Evolutionary conservation across 1,284 basidiomycete species (phyloP).

Genomic region (Pulveroboletus sp.): DNA sequence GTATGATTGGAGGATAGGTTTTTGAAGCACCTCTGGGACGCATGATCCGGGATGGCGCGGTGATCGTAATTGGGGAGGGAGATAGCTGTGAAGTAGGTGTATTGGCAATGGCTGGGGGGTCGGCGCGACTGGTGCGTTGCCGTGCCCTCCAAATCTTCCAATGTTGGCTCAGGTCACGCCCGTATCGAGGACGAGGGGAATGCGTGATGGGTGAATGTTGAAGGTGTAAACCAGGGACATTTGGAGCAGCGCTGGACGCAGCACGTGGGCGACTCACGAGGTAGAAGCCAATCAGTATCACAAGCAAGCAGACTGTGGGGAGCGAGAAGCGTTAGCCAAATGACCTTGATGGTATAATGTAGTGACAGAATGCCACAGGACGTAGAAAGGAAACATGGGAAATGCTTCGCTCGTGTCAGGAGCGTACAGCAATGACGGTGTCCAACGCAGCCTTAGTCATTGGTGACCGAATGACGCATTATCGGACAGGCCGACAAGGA

Average conservation of each 20-base stretch:
- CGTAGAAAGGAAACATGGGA: neutral
- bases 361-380: no score
- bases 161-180: constrained; percentile 4
- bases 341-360: neutral
- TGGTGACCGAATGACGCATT: neutral
- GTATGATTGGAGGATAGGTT: neutral
- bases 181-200: constrained; percentile 1
- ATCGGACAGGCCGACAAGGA: neutral
- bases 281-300: constrained; percentile 35
- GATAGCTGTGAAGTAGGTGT: constrained; percentile 10
- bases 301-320: constrained; percentile 28
- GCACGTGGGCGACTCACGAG: constrained; percentile 26
- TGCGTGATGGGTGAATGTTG: constrained; percentile 5
- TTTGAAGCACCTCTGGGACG: neutral
- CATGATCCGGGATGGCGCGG: neutral
- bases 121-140: constrained; percentile 1
- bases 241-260: constrained; percentile 7
- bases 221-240: neutral
- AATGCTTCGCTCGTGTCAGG: neutral
- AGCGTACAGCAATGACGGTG: neutral
- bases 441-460: neutral
- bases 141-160: constrained; percentile 28
- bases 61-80: neutral
- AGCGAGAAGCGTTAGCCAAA: constrained; percentile 18
- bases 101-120: neutral